phyloP scores from a whole-genome alignment of 495 filamentous ascomycete genomes.

The Aspergillus leporis region DNA sequence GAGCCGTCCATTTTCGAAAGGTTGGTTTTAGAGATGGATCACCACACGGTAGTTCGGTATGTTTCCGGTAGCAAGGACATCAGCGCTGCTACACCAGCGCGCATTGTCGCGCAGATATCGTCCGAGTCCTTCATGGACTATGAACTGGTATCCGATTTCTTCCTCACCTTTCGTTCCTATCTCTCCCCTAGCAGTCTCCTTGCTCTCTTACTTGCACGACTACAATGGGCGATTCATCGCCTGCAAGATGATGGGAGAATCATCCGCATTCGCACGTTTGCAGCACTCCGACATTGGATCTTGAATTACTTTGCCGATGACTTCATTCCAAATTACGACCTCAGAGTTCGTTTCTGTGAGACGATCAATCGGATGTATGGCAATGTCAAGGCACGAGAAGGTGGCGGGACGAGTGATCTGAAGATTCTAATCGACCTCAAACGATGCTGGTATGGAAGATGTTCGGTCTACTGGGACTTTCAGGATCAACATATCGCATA shows the following conservation, averaged over 20 bases:
- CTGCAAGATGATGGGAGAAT: conserved; percentile 84
- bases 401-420: conserved; percentile 68
- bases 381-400: conserved; percentile 54
- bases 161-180: conserved; percentile 90
- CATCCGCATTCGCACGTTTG: conserved; percentile 92
- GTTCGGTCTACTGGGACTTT: conserved; percentile 83
- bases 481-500: conserved; percentile 56
- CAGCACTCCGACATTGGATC: conserved; percentile 96
- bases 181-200: conserved; percentile 74
- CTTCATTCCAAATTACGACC: conserved; percentile 78
- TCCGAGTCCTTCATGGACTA: conserved; percentile 96
- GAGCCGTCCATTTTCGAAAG: conserved; percentile 71
- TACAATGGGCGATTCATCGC: conserved; percentile 83
- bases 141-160: conserved; percentile 96
- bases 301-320: conserved; percentile 97
- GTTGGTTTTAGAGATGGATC: conserved; percentile 70
- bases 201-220: conserved; percentile 76
- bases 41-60: conserved; percentile 83
- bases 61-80: conserved; percentile 70
- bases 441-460: conserved; percentile 94
- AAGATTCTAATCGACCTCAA: conserved; percentile 94
- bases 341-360: conserved; percentile 79
- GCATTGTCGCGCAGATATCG: conserved; percentile 96
- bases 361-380: conserved; percentile 75
- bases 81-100: conserved; percentile 83